Evolutionary conservation across 2,329 filamentous ascomycete species (phyloP).

Genomic region (Neofusicoccum sp.): DNA sequence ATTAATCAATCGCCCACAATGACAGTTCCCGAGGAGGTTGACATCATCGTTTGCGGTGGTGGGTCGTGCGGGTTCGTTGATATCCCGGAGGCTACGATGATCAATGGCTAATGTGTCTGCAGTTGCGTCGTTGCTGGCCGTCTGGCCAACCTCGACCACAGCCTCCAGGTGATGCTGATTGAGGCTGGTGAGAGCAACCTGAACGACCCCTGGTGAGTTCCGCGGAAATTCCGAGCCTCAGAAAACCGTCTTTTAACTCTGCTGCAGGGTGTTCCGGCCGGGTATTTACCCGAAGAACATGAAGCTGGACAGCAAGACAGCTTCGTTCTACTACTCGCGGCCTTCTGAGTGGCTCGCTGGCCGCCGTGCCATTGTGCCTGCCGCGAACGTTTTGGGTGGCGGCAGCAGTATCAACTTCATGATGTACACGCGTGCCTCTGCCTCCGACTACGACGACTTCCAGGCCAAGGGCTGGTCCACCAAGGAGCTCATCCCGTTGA

Average conservation of each 20-base stretch:
- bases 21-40: conserved; percentile 75
- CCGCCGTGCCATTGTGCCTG: conserved; percentile 72
- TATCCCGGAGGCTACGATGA: too few species aligned
- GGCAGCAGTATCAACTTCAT: conserved; percentile 79
- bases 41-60: conserved; percentile 78
- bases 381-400: conserved; percentile 71
- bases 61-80: conserved; percentile 64
- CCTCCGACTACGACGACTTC: conserved; percentile 77
- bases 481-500: conserved; percentile 72
- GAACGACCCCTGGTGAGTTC: conserved; percentile 67
- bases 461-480: conserved; percentile 79
- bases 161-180: conserved; percentile 69
- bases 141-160: conserved; percentile 75
- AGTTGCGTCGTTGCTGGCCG: conserved; percentile 55
- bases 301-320: conserved; percentile 79
- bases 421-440: conserved; percentile 75
- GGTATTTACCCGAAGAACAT: conserved; percentile 79
- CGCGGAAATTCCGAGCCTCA: neutral
- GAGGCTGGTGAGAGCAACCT: conserved; percentile 73
- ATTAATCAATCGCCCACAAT: conserved; percentile 39
- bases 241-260: neutral
- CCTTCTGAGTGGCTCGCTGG: conserved; percentile 73
- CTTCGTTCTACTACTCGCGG: conserved; percentile 78
- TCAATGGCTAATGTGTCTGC: conserved; percentile 25
- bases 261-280: conserved; percentile 68